Conservation (phyloP, 352 stramenopile species). For the Paralagenidium karlingii region DNA sequence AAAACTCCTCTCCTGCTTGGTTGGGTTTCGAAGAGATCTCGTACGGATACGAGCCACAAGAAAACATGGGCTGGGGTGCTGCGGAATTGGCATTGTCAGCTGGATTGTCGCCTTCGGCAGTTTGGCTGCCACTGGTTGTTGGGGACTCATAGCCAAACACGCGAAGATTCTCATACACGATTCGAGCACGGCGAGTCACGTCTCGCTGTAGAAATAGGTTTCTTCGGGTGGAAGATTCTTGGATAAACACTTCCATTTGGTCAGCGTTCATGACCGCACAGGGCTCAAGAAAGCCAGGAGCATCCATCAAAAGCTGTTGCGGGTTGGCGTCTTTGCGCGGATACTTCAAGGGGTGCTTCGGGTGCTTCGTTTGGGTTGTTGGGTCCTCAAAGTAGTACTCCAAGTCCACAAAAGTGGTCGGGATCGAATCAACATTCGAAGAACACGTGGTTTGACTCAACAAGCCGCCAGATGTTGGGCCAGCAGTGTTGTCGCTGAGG, state of each 20-base stretch:
- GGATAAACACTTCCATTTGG: slow-evolving; percentile 10
- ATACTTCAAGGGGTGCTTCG: slow-evolving; percentile 14
- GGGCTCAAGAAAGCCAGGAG: slow-evolving; percentile 6
- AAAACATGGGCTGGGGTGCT: slow-evolving; percentile 12
- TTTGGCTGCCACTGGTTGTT: slow-evolving; percentile 4
- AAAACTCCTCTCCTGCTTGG: slow-evolving; percentile 6
- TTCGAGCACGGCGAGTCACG: slow-evolving; percentile 13
- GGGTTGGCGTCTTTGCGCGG: background rate
- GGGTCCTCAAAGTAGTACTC: slow-evolving; percentile 6
- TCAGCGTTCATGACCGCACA: slow-evolving; percentile 7
- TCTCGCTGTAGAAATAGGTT: slow-evolving; percentile 27
- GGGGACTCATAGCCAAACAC: slow-evolving; percentile 2
- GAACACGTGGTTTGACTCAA: too few relatives aligned
- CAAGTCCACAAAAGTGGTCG: slow-evolving; percentile 3
- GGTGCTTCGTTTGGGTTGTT: slow-evolving; percentile 2
- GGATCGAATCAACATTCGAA: too few relatives aligned
- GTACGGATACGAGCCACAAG: slow-evolving; percentile 14
- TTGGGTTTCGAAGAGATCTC: slow-evolving; percentile 15
- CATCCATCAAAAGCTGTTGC: slow-evolving; percentile 4
- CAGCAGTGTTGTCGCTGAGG: too few relatives aligned
- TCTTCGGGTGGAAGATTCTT: slow-evolving; percentile 7
- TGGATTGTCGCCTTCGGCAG: background rate
- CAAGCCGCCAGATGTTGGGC: too few relatives aligned
- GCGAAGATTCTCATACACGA: slow-evolving; percentile 40
- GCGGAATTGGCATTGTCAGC: background rate